Base-by-base conservation (phyloP, 257 asterid genomes). In the Paraleonurus japonicus region DNA sequence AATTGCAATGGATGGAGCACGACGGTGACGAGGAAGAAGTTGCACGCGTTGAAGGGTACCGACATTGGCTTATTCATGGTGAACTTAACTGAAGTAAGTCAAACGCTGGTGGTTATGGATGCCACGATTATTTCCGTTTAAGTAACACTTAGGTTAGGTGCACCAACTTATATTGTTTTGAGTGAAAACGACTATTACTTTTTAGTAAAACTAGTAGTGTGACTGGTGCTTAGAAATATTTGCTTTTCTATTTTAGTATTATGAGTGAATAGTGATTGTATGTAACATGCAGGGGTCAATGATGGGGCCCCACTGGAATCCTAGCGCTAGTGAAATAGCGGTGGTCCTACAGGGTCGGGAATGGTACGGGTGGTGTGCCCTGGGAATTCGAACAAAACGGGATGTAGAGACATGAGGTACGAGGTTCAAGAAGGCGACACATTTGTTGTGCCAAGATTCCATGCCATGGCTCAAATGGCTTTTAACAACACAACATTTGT, bases 301-400 rank as follows among this genome's bases (percentile, higher is more conserved):
- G 95, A 89, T 90, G 98, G 97, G 95, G 35, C 98, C 98, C 1
- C 98, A 89, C 9, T 93, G 97, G 98, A 90, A 93, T 75, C 96
- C 96, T 0, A 67, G n/a, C 70, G 97, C 96, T 13, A 61, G 85
- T 23, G 98, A 90, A 59, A 76, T 93, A 50, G 87, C 86, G 3
- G 67, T 89, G 4, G 89, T 81, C 3, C 27, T 88, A 41, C 81
- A 81, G 61, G 98, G 97, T 23, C 79, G 66, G 30, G 98, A 19
- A 87, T 90, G 86, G 73, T 90, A 13, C 81, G 81, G 15, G 85
- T 87, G 28, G 91, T 84, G 47, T 87, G 96, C 59, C 57, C 95
- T 0, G 59, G 83, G 35, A 13, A 37, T 7, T n/a, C 75, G 5
- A 71, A 76, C 4, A 70, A 62, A 45, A 22, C 76, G 0, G 72